Base-by-base conservation (phyloP, 495 filamentous ascomycete genomes). In the Hypomontagnella submonticulosa region DNA sequence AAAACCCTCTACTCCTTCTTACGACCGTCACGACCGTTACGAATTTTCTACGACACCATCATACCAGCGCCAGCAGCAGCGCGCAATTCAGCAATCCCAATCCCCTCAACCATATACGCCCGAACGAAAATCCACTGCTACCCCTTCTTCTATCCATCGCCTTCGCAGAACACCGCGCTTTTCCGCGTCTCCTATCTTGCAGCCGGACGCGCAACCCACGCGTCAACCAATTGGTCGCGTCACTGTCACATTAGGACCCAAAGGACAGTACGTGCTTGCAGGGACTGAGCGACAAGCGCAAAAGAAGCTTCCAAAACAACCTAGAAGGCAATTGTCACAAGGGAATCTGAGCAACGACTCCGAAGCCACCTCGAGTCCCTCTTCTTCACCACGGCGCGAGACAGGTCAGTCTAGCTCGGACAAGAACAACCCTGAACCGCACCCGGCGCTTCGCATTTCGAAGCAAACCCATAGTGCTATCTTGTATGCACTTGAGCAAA, bases 401-500 rank as follows among this genome's bases (percentile, higher is more conserved):
- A 37, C 62, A 23, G 30, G 69, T 34, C 61, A 48, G 37, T 59
- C 74, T 42, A 34, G 59, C 50, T 27, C 57, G 11, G 70, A 64
- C 46, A 41, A 52, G 1, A 47, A 69, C 16, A 67, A 19, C 60
- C 64, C 72, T 33, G 66, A 75, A 37, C 65, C 75, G n/a, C 77
- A 75, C 23, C 74, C 75, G 1, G 62, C 67, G 42, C 70, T 76
- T 63, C 79, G 73, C 49, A 74, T 82, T 55, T 82, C 81, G 23
- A 77, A 74, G 56, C 78, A 82, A 20, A 80, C 77, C 18, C 78
- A 77, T 58, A 81, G 77, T 64, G 94, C 95, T 13, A 92, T 99
- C 72, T 89, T 92, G 62, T 97, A 88, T 83, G 86, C 92, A 4
- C 87, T 98, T 44, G 94, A 99, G 80, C 92, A 94, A 78, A 95